phyloP scores from a whole-genome alignment of 352 stramenopile species.

The Pythium phragmiticola region DNA sequence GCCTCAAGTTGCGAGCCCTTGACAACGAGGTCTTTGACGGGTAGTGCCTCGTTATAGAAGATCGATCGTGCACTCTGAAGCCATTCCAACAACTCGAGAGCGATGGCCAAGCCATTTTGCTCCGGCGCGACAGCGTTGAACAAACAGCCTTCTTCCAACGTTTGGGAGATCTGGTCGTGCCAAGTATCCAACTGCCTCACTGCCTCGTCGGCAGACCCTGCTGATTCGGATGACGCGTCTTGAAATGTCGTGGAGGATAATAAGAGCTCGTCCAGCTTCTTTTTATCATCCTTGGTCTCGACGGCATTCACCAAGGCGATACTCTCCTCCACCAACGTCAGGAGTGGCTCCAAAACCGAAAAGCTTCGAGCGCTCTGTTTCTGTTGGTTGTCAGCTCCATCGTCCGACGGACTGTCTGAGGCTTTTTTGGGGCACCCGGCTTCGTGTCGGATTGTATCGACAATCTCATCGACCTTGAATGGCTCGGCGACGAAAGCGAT shows the following conservation, averaged over 20 bases:
- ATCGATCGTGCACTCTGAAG: constrained; percentile 71
- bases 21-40: constrained; percentile 57
- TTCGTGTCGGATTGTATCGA: constrained; percentile 69
- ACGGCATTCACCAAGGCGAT: constrained; percentile 58
- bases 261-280: constrained; percentile 56
- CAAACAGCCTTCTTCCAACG: constrained; percentile 58
- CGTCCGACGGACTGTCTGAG: constrained; percentile 9
- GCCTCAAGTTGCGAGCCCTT: constrained; percentile 44
- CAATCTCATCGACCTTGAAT: constrained; percentile 47
- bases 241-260: constrained; percentile 31
- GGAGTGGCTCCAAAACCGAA: constrained; percentile 55
- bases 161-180: constrained; percentile 57
- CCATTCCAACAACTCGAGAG: constrained; percentile 75
- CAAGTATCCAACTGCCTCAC: constrained; percentile 71
- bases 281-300: constrained; percentile 69
- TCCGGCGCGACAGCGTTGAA: constrained; percentile 72
- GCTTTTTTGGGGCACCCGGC: constrained; percentile 51
- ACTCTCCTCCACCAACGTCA: constrained; percentile 66
- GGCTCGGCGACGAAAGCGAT: constrained; percentile 18
- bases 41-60: constrained; percentile 77
- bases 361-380: constrained; percentile 22
- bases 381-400: constrained; percentile 21
- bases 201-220: constrained; percentile 52
- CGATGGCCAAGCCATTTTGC: constrained; percentile 39
- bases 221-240: constrained; percentile 1